Evolutionary conservation across 2,329 filamentous ascomycete species (phyloP).

Genomic region (Neonectria sp.): DNA sequence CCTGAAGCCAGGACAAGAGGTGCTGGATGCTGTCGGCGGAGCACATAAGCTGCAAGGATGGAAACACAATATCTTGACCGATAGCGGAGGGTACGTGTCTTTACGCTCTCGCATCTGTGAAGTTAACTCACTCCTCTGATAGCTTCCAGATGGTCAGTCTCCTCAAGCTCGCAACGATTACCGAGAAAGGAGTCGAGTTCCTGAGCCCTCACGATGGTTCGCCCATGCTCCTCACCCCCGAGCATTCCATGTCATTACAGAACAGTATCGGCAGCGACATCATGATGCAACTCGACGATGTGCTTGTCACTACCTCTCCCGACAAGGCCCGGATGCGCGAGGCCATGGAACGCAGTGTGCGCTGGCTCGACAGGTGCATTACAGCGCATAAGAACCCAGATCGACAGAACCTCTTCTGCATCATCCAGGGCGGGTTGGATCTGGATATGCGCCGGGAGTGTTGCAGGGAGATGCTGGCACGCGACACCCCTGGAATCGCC

Average conservation of each 20-base stretch:
- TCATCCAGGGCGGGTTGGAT: conserved; percentile 96
- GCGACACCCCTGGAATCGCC: conserved; percentile 95
- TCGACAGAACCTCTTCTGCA: conserved; percentile 95
- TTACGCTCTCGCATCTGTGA: background rate
- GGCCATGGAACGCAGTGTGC: conserved; percentile 93
- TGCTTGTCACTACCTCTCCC: conserved; percentile 95
- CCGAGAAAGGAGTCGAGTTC: conserved; percentile 95
- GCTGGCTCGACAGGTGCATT: conserved; percentile 97
- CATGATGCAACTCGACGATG: conserved; percentile 99
- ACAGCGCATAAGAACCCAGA: conserved; percentile 87
- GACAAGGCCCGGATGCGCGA: conserved; percentile 90
- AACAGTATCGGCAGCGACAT: conserved; percentile 99
- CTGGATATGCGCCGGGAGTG: conserved; percentile 88
- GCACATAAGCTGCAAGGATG: conserved; percentile 96
- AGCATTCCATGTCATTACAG: conserved; percentile 95
- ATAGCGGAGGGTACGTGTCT: conserved; percentile 74
- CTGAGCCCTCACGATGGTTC: conserved; percentile 95
- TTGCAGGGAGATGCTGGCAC: conserved; percentile 86
- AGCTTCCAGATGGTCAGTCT: conserved; percentile 99
- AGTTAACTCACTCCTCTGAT: conserved; percentile 26
- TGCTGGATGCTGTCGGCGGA: conserved; percentile 88
- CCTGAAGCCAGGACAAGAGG: conserved; percentile 92
- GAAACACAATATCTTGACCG: conserved; percentile 94
- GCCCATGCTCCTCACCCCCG: conserved; percentile 96
- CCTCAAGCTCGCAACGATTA: conserved; percentile 92